These are phyloP conservation scores for Rhodotorula sphaerocarpa DNA, from an alignment of 768 basidiomycete species.

Conservation along the genomic window DNA sequence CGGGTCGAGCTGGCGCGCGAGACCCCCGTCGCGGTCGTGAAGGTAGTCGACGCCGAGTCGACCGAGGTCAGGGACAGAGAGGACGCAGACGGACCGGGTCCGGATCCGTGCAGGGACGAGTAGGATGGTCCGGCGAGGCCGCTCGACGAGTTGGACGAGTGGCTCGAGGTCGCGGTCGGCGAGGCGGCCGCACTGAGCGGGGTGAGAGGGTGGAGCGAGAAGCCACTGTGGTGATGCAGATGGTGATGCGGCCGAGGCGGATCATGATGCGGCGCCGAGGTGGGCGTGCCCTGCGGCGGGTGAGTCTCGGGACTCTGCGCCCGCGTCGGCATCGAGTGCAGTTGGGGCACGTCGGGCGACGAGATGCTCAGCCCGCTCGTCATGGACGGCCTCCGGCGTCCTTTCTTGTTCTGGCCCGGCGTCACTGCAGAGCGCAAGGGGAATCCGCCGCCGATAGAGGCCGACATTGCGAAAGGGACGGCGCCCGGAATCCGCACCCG, in stretches of 20 bases:
- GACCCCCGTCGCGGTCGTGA: conserved; percentile 16
- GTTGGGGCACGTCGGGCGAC: conserved; percentile 1
- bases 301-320: not conserved
- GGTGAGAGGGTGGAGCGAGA: conserved; percentile 11
- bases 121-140: not conserved
- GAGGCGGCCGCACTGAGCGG: conserved; percentile 5
- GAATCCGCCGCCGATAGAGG: conserved; percentile 7
- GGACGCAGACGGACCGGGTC: not conserved
- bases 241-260: not conserved
- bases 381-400: not conserved
- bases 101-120: not conserved
- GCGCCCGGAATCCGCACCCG: no score
- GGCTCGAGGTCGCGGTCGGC: not conserved
- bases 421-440: not conserved
- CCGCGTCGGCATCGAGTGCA: conserved; percentile 4
- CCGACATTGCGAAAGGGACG: conserved; percentile 1
- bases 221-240: not conserved
- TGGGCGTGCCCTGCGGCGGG: not conserved
- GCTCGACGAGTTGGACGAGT: not conserved
- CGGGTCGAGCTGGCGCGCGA: conserved; percentile 16
- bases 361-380: not conserved
- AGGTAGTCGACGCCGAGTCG: not conserved
- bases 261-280: not conserved
- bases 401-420: not conserved
- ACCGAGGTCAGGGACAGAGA: not conserved